Evolutionary conservation across 2,329 filamentous ascomycete genomes (phyloP).

Genomic region (Hypocreales sp.): DNA sequence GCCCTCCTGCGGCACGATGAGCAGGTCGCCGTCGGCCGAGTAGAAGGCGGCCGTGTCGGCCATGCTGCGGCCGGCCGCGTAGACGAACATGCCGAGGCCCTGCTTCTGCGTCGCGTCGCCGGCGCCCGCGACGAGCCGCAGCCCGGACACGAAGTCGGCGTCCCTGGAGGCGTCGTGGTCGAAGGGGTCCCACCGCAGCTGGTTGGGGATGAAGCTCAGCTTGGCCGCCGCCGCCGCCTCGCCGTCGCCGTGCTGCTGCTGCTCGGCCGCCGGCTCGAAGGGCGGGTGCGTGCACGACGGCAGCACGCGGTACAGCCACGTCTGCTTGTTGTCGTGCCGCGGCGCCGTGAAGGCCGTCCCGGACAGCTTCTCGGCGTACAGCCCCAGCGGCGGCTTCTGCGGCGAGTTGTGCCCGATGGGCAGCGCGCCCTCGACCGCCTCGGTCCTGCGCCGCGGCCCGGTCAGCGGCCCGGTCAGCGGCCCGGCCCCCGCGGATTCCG

Average conservation of each 20-base stretch:
- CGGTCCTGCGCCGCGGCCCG: constrained; percentile 35
- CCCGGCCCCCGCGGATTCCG: too few species aligned
- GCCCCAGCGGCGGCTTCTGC: constrained; percentile 61
- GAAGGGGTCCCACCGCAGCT: constrained; percentile 71
- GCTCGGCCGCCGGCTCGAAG: constrained; percentile 33
- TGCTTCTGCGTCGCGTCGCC: constrained; percentile 68
- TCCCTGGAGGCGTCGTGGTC: constrained; percentile 51
- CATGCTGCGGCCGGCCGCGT: constrained; percentile 69
- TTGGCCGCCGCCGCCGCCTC: constrained; percentile 26
- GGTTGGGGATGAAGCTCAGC: constrained; percentile 43
- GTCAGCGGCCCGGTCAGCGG: not conserved
- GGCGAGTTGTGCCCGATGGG: constrained; percentile 68
- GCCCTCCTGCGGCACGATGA: constrained; percentile 64
- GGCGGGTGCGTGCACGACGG: constrained; percentile 45
- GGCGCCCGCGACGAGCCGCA: constrained; percentile 61
- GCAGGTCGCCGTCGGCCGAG: constrained; percentile 65
- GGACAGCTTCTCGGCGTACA: constrained; percentile 70
- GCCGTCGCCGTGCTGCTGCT: too few species aligned
- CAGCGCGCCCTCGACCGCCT: constrained; percentile 59
- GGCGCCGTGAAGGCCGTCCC: constrained; percentile 55
- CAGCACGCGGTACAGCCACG: constrained; percentile 57
- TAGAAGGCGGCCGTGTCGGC: constrained; percentile 60
- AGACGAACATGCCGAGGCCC: constrained; percentile 68
- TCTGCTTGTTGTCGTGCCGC: constrained; percentile 51
- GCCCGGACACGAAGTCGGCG: constrained; percentile 37